Conservation (phyloP, 371 early-diverging fungal genomes). For the Haplosporangium sp. region DNA sequence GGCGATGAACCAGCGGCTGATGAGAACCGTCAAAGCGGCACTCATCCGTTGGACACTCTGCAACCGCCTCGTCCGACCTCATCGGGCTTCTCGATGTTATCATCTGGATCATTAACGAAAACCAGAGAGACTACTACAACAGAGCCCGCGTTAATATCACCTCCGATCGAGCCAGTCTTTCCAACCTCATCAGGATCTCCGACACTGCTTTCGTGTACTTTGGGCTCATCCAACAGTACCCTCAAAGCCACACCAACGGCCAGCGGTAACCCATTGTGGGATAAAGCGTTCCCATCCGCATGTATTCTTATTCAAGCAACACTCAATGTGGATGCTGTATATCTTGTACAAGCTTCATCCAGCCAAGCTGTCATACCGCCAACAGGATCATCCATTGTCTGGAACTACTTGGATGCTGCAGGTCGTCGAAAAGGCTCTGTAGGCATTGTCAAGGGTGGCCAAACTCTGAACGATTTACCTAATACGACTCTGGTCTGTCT, state of each 20-base stretch:
- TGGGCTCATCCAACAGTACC: constrained; percentile 5
- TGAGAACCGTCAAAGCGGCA: background rate
- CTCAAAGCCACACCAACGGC: background rate
- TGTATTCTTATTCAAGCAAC: constrained; percentile 53
- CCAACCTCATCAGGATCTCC: constrained; percentile 52
- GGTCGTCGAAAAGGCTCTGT: constrained; percentile 49
- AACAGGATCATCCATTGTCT: constrained; percentile 31
- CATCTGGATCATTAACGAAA: background rate
- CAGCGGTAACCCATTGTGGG: constrained; percentile 40
- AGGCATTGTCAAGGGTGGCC: constrained; percentile 39
- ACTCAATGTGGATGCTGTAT: constrained; percentile 54
- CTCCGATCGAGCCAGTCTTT: constrained; percentile 34
- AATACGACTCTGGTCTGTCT: constrained; percentile 22
- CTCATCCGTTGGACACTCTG: constrained; percentile 1
- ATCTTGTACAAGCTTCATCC: constrained; percentile 51
- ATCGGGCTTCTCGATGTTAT: constrained; percentile 5
- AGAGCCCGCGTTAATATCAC: constrained; percentile 16
- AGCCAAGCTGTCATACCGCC: constrained; percentile 37
- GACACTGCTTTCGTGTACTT: constrained; percentile 17
- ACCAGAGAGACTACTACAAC: background rate
- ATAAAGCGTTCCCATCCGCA: constrained; percentile 49
- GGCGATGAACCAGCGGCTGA: constrained; percentile 1
- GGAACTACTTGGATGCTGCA: constrained; percentile 50
- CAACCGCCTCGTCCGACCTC: constrained; percentile 9
- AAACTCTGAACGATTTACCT: constrained; percentile 10